Evolutionary conservation across 1,284 basidiomycete species (phyloP), one percentile per base, ranked within the genome.

Genomic region (Vanrija sp.): DNA sequence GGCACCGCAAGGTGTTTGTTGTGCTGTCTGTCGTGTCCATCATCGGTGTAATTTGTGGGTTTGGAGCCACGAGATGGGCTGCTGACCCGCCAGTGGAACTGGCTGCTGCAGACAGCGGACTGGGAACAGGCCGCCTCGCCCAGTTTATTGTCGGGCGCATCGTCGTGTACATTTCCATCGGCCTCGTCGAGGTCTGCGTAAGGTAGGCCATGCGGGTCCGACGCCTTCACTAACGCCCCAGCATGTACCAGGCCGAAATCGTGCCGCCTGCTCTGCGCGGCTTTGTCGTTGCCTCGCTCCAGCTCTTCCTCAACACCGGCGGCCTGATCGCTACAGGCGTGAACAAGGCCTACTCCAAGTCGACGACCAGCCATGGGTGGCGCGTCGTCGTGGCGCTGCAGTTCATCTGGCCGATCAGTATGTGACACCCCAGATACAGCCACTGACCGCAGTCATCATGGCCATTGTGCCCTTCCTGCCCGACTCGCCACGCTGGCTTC

Each of bases 401-500:
- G 25, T 44, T 56, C 39, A 43, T 54, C 34, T 60, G 53, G 43
- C 58, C 58, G 2, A 34, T 49, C 28, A 39, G 34, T 19, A 21
- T 16, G 16, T 21, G 7, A 38, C 3, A n/a, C 7, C 10, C 3
- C 6, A 34, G 34, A 8, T 12, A 2, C 10, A 12, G 15, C 18
- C 34, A 34, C 29, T 48, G 6, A 51, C 18, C 18, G 2, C 42
- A 45, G 38, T 60, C n/a, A 51, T 60, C 47, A 34, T 51, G 16
- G 14, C 29, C 10, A 50, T 49, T 18, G 45, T 55, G 19, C 47
- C 43, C n/a, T 55, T 58, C 44, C 26, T 61, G 14, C 59, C 59
- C 26, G 55, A 57, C 39, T 51, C 51, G 14, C 57, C 72, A 2
- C 62, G 73, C 8, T 76, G 71, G 69, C 60, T 75, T 26, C 42